Evolutionary conservation across 2,329 filamentous ascomycete species (phyloP), one percentile per base, ranked within the genome.

Genomic region (Coniochaeta pulveracea): DNA sequence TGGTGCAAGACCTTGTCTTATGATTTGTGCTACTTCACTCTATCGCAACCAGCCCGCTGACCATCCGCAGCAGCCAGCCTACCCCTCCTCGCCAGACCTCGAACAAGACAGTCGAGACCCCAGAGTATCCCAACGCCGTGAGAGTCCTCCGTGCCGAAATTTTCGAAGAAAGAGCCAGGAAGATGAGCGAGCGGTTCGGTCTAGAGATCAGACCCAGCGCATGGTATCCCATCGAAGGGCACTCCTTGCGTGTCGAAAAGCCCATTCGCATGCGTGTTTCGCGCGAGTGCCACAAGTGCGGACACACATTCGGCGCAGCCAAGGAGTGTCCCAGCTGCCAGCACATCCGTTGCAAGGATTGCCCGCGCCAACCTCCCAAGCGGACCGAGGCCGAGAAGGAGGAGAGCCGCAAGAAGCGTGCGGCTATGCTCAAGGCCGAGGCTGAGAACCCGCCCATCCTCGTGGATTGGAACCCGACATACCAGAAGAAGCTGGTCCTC

Each of bases 311-410:
- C 52, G 78, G 80, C 36, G 56, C 70, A 14, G 72, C 79, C 47
- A 85, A 80, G 58, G 66, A 80, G 38, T 94, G 88, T 57, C 56
- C 68, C 42, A 73, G 72, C 43, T 95, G 88, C 61, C 69, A 81
- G 45, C 88, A 95, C 58, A 64, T 65, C 29, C 75, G 84, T 43
- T 95, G 88, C 70, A 80, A 74, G 49, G 76, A 81, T 48, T 95
- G 88, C 54, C 72, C 76, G 18, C 76, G 84, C 35, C 74, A 80
- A 47, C 86, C 86, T 21, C 63, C 71, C 34, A 76, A 77, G 59
- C 75, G 72, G 43, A 67, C 61, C 46, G 68, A 74, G 43, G 63
- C 63, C 40, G 64, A 73, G 48, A 61, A 62, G 43, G 55, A 66
- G 38, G 65, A 64, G 43, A 66, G 63, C 49, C 64, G 69, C 34